Percentiles rank a stretch among this genome's conserved stretches.
Conservation (phyloP, 2,329 filamentous ascomycete genomes). For the Thielaviopsis populi region DNA sequence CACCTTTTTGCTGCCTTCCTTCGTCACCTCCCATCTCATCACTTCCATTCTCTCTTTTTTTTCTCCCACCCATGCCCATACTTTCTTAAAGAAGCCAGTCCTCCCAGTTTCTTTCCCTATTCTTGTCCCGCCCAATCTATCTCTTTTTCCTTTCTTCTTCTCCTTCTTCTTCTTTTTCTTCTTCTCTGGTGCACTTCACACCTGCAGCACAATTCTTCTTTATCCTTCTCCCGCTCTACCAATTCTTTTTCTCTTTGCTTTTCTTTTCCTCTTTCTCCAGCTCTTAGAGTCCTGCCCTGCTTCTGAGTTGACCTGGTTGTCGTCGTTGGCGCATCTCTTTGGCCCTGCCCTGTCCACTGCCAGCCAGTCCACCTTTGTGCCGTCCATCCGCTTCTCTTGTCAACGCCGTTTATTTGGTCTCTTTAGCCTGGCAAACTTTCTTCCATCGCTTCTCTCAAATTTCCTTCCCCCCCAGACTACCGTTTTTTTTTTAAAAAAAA, state of each 20-base stretch:
- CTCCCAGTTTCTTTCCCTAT: constrained; percentile 21
- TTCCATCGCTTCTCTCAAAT: neutral
- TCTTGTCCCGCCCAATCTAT: constrained; percentile 21
- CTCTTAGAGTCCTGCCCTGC: neutral
- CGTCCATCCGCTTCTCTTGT: neutral
- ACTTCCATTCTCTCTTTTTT: constrained; percentile 17
- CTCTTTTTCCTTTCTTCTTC: constrained; percentile 22
- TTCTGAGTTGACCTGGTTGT: neutral
- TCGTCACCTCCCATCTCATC: constrained; percentile 16
- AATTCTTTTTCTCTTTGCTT: neutral
- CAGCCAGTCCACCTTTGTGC: neutral
- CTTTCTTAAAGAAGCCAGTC: constrained; percentile 18
- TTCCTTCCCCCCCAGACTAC: too few species aligned
- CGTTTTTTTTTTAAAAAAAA: too few species aligned
- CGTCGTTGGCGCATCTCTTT: neutral
- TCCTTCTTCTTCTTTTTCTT: constrained; percentile 20
- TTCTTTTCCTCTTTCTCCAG: neutral
- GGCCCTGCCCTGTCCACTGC: neutral
- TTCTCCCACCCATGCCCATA: constrained; percentile 12
- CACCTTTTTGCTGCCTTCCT: constrained; percentile 9
- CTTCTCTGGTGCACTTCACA: constrained; percentile 19
- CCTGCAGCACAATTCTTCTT: constrained; percentile 15
- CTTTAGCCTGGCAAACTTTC: neutral
- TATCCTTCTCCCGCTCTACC: constrained; percentile 15
- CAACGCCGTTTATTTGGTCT: neutral